phyloP scores from a whole-genome alignment of 495 filamentous ascomycete species.

The Neurospora tetrasperma region DNA sequence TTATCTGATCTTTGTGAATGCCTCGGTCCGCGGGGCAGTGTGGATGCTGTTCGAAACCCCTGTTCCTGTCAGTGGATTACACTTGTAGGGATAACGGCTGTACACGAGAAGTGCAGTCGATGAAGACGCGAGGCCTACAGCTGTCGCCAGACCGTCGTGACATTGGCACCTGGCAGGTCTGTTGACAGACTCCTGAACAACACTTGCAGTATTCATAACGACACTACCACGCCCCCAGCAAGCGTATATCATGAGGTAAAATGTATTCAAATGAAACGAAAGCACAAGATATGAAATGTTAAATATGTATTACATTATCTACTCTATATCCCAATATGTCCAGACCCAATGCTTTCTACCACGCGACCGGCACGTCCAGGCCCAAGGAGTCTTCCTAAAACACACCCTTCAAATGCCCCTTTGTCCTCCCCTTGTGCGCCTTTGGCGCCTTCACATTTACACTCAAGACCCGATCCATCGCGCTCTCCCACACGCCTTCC shows the following conservation, averaged over 20 bases:
- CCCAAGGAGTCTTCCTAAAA: not conserved
- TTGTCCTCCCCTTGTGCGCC: not conserved
- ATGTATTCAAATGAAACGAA: not conserved
- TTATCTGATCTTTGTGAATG: not conserved
- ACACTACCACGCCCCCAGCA: not conserved
- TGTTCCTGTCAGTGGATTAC: not conserved
- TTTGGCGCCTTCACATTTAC: conserved; percentile 19
- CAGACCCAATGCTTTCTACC: not conserved
- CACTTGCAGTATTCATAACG: not conserved
- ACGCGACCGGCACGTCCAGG: not conserved
- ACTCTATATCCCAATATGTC: not conserved
- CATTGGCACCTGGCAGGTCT: not conserved
- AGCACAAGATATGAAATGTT: not conserved
- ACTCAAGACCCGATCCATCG: conserved; percentile 41
- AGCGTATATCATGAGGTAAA: not conserved
- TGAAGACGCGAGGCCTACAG: not conserved
- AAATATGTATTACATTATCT: not conserved
- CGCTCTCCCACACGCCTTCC: conserved; percentile 82
- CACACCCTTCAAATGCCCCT: not conserved
- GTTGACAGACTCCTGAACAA: not conserved
- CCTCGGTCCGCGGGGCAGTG: not conserved
- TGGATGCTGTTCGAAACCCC: not conserved
- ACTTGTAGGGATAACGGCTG: not conserved
- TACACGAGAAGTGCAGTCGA: not conserved
- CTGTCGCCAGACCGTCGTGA: not conserved